phyloP scores from a whole-genome alignment of 805 yeast genomes.

The Candida gorgasii region DNA sequence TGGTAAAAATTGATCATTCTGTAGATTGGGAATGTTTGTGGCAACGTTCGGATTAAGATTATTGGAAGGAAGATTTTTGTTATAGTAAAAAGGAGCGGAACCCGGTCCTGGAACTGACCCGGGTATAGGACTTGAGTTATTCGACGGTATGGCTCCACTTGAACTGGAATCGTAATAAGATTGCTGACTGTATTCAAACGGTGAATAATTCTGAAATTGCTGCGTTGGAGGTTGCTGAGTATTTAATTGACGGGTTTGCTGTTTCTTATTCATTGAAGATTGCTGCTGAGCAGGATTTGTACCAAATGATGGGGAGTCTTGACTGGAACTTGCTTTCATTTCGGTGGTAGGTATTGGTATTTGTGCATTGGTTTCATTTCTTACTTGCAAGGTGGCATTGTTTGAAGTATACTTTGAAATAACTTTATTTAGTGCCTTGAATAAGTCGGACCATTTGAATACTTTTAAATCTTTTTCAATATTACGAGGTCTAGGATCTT shows the following conservation, averaged over 20 bases:
- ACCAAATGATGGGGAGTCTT: not conserved
- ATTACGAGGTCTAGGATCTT: slow-evolving; percentile 64
- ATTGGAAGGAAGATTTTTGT: not conserved
- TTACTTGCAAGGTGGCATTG: slow-evolving; percentile 1
- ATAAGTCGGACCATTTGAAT: slow-evolving; percentile 56
- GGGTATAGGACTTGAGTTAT: not conserved
- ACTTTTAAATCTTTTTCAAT: slow-evolving; percentile 73
- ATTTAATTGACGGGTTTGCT: not conserved
- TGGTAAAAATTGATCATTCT: slow-evolving; percentile 23
- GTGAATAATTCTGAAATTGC: slow-evolving; percentile 6
- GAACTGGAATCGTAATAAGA: not conserved
- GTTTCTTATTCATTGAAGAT: not conserved
- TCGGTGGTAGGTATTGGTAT: slow-evolving; percentile 1
- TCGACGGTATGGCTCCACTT: not conserved
- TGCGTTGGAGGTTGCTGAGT: slow-evolving; percentile 1
- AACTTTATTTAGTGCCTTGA: slow-evolving; percentile 56
- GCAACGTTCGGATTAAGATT: slow-evolving; percentile 1
- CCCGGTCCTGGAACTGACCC: not conserved
- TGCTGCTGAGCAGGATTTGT: not conserved
- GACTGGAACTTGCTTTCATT: not conserved
- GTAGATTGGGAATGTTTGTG: not conserved
- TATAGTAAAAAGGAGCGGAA: slow-evolving; percentile 2
- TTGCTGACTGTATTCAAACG: not conserved
- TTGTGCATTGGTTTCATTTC: slow-evolving; percentile 4
- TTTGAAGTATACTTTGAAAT: slow-evolving; percentile 53